Evolutionary conservation across 495 filamentous ascomycete species (phyloP).

Genomic region (Penicillium canariense): DNA sequence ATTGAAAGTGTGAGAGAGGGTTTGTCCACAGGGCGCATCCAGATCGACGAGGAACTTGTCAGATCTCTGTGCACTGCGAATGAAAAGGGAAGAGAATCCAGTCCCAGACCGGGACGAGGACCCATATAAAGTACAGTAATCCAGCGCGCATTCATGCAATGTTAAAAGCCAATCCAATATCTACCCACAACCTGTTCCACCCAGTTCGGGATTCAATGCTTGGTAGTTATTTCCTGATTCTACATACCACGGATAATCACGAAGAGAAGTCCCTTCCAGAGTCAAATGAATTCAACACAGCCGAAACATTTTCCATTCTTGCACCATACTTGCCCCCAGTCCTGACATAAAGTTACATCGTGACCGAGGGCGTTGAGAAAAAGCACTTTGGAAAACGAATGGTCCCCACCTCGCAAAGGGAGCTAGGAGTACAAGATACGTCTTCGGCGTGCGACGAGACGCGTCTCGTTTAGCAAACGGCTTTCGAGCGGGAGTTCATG

Average conservation of each 20-base stretch:
- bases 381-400: conserved; percentile 10
- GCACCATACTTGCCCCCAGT: conserved; percentile 9
- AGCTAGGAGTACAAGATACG: background rate
- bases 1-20: background rate
- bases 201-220: conserved; percentile 13
- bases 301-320: conserved; percentile 20
- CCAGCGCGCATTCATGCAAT: conserved; percentile 34
- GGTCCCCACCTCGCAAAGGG: background rate
- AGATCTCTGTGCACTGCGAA: background rate
- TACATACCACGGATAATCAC: conserved; percentile 26
- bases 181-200: conserved; percentile 27
- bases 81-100: conserved; percentile 4
- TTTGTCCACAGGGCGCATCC: conserved; percentile 6
- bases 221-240: conserved; percentile 15
- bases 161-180: conserved; percentile 33
- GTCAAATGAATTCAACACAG: conserved; percentile 25
- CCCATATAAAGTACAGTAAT: conserved; percentile 34
- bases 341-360: conserved; percentile 10
- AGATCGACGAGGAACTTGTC: conserved; percentile 13
- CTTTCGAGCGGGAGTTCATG: conserved; percentile 80
- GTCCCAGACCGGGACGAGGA: conserved; percentile 20
- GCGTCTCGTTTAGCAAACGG: conserved; percentile 30
- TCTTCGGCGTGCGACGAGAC: conserved; percentile 15
- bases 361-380: conserved; percentile 6
- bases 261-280: conserved; percentile 16